phyloP scores from a whole-genome alignment of 495 filamentous ascomycete species.

The Aspergillus nidulans region DNA sequence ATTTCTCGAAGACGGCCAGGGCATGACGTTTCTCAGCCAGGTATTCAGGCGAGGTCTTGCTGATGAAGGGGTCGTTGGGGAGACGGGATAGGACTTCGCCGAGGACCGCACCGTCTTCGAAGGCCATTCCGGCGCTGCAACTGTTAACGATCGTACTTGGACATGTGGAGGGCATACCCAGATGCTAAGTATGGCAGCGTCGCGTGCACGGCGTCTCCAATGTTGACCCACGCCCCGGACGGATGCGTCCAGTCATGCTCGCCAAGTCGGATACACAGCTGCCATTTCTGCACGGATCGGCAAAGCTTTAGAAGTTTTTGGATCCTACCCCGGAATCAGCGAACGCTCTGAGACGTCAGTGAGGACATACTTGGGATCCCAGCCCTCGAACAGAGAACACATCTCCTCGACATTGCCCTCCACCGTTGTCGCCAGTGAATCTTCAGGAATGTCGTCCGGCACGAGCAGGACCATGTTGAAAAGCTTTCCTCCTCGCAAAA shows the following conservation, averaged over 20 bases:
- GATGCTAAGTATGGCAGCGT: constrained; percentile 44
- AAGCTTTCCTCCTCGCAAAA: constrained; percentile 52
- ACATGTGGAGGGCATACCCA: constrained; percentile 20
- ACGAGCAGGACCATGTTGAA: constrained; percentile 68
- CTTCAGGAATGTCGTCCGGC: constrained; percentile 56
- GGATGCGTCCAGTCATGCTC: constrained; percentile 53
- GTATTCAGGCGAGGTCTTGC: constrained; percentile 25
- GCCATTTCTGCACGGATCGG: constrained; percentile 60
- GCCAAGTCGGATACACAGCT: constrained; percentile 54
- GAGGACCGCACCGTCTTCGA: constrained; percentile 49
- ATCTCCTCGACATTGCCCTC: constrained; percentile 63
- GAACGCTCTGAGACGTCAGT: neutral
- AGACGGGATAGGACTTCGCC: constrained; percentile 43
- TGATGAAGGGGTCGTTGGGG: constrained; percentile 19
- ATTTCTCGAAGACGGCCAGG: constrained; percentile 41
- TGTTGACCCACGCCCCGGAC: constrained; percentile 50
- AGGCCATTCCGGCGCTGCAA: constrained; percentile 41
- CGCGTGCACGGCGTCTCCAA: constrained; percentile 62
- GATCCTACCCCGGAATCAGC: constrained; percentile 15
- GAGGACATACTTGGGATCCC: constrained; percentile 47
- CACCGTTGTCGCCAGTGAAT: constrained; percentile 38
- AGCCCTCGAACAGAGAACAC: constrained; percentile 54
- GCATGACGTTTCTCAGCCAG: constrained; percentile 32
- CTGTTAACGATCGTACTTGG: neutral
- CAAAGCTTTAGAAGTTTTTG: constrained; percentile 35